Evolutionary conservation across 2,329 filamentous ascomycete genomes (phyloP), one percentile per base, ranked within the genome.

Genomic region (Rutstroemia sydowiana): DNA sequence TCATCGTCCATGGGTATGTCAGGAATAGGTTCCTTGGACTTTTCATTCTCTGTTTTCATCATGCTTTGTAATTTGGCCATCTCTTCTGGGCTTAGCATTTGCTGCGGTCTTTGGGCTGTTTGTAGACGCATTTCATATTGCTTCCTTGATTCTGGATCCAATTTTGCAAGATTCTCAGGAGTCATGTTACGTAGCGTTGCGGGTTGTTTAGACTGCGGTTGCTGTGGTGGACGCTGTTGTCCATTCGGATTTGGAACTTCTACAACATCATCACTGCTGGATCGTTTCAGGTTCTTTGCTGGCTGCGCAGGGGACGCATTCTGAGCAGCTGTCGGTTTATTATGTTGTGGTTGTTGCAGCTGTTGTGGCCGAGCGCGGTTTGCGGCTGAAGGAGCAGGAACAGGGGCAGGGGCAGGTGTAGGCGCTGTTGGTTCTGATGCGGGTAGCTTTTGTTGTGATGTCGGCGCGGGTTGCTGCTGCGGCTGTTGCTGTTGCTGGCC

Each of bases 231-330:
- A 5, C 42, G 42, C 30, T 55, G 62, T 37, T 60, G 59, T 10
- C 50, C 37, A 51, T 69, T 68, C 7, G 68, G 68, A 54, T 70
- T 67, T 42, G 68, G 68, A 30, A 67, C 59, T 51, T 74, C 73
- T 32, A 69, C 60, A n/a, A 68, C 62, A 59, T 77, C 74, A 57
- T 77, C 74, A 50, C 66, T 67, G 42, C 56, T 68, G 3, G 69
- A 61, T 54, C 75, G 66, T 60, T 73, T 74, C 21, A 71, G 52
- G 21, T 51, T 70, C 56, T 75, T 75, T 53, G 57, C 20, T 5
- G 62, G 55, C 37, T 63, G 63, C 16, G 62, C 57, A 47, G 66
- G 63, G 11, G 66, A 66, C 3, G 65, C 61, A 39, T 55, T 63
- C 43, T 59, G 63, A 47, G 57, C 52, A 11, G 48, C 34, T 40